Conservation (phyloP, 441 rosid species). For the Caryocar brasiliense region DNA sequence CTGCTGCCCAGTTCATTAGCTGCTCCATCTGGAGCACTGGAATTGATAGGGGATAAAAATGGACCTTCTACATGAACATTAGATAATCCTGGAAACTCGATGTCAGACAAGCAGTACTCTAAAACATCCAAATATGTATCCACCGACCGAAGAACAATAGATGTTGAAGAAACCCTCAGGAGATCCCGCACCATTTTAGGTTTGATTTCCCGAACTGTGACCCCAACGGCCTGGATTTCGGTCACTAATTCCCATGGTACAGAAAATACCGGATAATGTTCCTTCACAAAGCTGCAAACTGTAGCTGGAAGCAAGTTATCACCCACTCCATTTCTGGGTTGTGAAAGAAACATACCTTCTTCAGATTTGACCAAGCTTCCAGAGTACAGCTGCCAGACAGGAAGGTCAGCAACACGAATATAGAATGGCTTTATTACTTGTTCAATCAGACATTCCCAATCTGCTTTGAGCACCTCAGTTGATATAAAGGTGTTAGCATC, state of each 20-base stretch:
- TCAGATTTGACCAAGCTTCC: conserved; percentile 89
- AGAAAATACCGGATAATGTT: conserved; percentile 90
- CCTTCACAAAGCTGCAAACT: conserved; percentile 93
- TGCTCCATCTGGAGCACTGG: conserved; percentile 16
- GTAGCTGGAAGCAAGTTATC: conserved; percentile 83
- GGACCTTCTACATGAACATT: conserved; percentile 24
- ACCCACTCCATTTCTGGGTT: conserved; percentile 79
- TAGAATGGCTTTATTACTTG: conserved; percentile 86
- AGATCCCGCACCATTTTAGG: conserved; percentile 98
- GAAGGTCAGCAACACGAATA: conserved; percentile 77
- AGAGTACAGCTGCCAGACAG: conserved; percentile 92
- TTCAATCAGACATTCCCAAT: conserved; percentile 81
- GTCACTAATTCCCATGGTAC: conserved; percentile 91
- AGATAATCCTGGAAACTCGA: conserved; percentile 43
- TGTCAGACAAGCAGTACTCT: conserved; percentile 91
- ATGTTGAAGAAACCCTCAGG: conserved; percentile 51
- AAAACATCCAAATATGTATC: conserved; percentile 86
- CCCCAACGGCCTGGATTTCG: conserved; percentile 80
- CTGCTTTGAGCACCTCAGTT: conserved; percentile 38
- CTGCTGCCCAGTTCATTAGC: conserved; percentile 33
- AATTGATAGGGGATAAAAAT: conserved; percentile 14
- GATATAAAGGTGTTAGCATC: conserved; percentile 22
- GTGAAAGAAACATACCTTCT: conserved; percentile 98
- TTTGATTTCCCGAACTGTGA: conserved; percentile 69
- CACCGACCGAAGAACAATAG: conserved; percentile 71